These are phyloP conservation scores for Ogataea methanolica DNA, from an alignment of 805 yeast genomes.

Conservation along the genomic window DNA sequence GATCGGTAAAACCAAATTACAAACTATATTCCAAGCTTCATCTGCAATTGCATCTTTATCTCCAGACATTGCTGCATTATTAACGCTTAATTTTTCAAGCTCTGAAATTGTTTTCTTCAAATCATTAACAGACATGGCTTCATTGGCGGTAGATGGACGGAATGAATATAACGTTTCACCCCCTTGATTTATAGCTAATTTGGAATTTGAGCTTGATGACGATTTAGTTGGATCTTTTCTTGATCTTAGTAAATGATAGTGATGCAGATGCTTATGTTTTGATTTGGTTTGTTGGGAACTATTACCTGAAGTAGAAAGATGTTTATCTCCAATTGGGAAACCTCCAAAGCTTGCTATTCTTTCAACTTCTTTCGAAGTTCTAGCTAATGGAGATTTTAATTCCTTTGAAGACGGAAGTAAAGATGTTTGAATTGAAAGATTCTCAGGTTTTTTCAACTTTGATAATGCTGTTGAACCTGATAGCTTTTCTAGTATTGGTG, in stretches of 20 bases:
- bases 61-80: conserved; percentile 24
- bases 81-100: conserved; percentile 25
- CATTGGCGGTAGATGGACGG: conserved; percentile 23
- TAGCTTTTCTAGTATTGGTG: conserved; percentile 7
- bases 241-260: conserved; percentile 24
- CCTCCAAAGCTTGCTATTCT: conserved; percentile 25
- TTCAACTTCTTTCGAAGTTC: conserved; percentile 29
- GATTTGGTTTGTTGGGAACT: conserved; percentile 9
- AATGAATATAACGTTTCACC: conserved; percentile 34
- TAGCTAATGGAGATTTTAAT: conserved; percentile 25
- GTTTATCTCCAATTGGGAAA: conserved; percentile 5
- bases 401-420: conserved; percentile 23
- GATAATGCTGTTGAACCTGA: conserved; percentile 4
- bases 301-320: background rate
- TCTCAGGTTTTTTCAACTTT: conserved; percentile 25
- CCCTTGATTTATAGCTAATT: conserved; percentile 25
- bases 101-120: conserved; percentile 27
- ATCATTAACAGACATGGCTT: conserved; percentile 25
- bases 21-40: conserved; percentile 46
- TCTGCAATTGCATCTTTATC: conserved; percentile 40
- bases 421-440: conserved; percentile 25
- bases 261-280: conserved; percentile 26
- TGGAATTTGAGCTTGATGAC: conserved; percentile 35
- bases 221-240: conserved; percentile 31
- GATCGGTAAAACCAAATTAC: conserved; percentile 39